Evolutionary conservation across 2,329 filamentous ascomycete species (phyloP), one percentile per base, ranked within the genome.

Genomic region (Beauveria brongniartii): DNA sequence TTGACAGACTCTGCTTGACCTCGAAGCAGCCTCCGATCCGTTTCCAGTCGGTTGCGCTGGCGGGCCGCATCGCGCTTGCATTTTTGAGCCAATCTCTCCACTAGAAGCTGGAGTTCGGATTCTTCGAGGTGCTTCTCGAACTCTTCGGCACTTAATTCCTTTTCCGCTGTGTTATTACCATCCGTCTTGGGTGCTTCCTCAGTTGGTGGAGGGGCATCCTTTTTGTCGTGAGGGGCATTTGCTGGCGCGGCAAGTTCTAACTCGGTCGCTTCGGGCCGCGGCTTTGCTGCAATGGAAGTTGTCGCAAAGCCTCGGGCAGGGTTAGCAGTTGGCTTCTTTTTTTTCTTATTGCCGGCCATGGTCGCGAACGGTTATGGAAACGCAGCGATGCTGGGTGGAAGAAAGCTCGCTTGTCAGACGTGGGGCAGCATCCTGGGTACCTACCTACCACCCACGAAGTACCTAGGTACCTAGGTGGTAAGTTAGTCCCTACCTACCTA

Each of bases 261-360:
- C 63, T 80, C 77, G 55, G 71, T 66, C 46, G 69, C 71, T 63
- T 93, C 91, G 51, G 83, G 79, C 71, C 90, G 82, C 9, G 86
- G 81, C 68, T 92, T 96, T 26, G 91, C 95, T 48, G 92, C 91
- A 63, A 96, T 83, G 1, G 93, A 97, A 14, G 91, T 95, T 5
- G 94, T 99, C 65, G 93, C 91, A 76, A 97, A 96, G 20, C 92
- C 94, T 73, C 94, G 83, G 44, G 92, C 91, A 63, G 92, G 91
- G 74, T 97, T 97, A 37, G 88, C 84, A 28, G 85, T 84, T 60
- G 89, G 82, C 82, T 97, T 97, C 80, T 91, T 95, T 78, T 97
- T 96, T 78, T 96, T 96, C 75, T 91, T 86, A 63, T 77, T 75
- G 48, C 79, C 80, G 61, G 89, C 88, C 90, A 93, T 93, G 66